Percentiles rank a stretch among this genome's conserved stretches.
These are phyloP conservation scores for Linum usitatissimum DNA, from an alignment of 345 rosid genomes.

Conservation along the genomic window DNA sequence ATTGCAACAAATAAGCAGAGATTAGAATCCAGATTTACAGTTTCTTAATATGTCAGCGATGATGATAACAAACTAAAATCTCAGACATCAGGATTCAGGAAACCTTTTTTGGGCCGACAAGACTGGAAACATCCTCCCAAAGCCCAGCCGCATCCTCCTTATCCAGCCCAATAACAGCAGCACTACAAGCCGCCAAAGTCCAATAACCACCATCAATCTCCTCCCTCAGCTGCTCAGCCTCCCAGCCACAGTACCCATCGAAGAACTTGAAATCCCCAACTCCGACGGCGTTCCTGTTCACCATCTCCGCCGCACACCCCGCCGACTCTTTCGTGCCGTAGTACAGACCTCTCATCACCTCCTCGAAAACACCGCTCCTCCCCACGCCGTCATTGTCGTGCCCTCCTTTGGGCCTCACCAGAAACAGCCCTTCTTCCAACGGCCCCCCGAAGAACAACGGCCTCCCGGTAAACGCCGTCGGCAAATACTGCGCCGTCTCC, in stretches of 20 bases:
- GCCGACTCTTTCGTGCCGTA: conserved; percentile 21
- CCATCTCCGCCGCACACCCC: conserved; percentile 23
- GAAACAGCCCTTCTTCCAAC: conserved; percentile 20
- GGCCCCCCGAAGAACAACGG: conserved; percentile 26
- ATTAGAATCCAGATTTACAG: no score
- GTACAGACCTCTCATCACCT: conserved; percentile 23
- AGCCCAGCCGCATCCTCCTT: conserved; percentile 37
- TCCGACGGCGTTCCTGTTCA: conserved; percentile 21
- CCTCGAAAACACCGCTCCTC: conserved; percentile 18
- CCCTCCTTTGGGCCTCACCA: conserved; percentile 17
- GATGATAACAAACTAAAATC: no score
- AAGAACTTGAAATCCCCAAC: conserved; percentile 23
- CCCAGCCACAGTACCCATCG: conserved; percentile 28
- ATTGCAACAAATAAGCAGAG: no score
- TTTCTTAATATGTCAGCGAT: no score
- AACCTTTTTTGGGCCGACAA: conserved; percentile 52
- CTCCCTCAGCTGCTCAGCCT: conserved; percentile 19
- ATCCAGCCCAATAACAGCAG: conserved; percentile 35
- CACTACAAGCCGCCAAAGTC: conserved; percentile 19
- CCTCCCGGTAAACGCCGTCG: conserved; percentile 14
- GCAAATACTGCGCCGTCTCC: conserved; percentile 9
- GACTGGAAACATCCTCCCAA: conserved; percentile 66
- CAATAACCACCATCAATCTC: conserved; percentile 21
- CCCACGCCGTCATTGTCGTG: conserved; percentile 16
- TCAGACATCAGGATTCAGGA: conserved; percentile 20